Evolutionary conservation across 768 basidiomycete genomes (phyloP), one percentile per base, ranked within the genome.

Genomic region (Trametes cubensis): DNA sequence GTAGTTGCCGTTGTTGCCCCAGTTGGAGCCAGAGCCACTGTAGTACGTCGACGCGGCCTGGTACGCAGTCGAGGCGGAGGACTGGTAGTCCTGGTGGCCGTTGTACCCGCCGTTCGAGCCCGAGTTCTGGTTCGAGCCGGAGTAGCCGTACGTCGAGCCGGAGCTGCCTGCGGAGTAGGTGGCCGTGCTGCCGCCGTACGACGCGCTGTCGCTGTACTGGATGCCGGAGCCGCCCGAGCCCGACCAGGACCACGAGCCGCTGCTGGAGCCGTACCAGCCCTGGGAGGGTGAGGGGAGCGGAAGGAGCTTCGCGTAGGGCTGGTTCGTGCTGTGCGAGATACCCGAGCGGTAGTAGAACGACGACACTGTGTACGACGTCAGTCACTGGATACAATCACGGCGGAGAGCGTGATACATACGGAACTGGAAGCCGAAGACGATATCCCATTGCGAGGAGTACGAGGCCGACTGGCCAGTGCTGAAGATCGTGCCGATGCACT

Each of bases 401-500:
- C 17, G 11, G 28, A 14, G 7, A 49, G 15, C 1, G 2, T 34
- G 25, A 38, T 52, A 64, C 63, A 18, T 21, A 64, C 58, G 6
- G 38, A 60, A 46, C 45, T 64, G 58, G 58, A 64, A 60, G 58
- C 63, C 63, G 25, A 64, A 40, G 42, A 26, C 30, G 54, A 60
- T 39, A 28, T 64, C 63, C 21, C 40, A 60, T 14, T 42, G 26
- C 39, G 58, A 52, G 14, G 23, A n/a, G 17, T 57, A 51, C 8
- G 52, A 25, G 20, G 45, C 25, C 1, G 62, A 41, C 21, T 56
- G 46, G 38, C 63, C 63, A n/a, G 20, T 21, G 21, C 53, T 56
- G 54, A 64, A 60, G 53, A 64, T 39, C 28, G 63, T 42, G 30
- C 63, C 63, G 17, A 64, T 60, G 58, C 63, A 64, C 63, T 64